phyloP scores from a whole-genome alignment of 306 rosid species.

The Erythrophleum fordii region DNA sequence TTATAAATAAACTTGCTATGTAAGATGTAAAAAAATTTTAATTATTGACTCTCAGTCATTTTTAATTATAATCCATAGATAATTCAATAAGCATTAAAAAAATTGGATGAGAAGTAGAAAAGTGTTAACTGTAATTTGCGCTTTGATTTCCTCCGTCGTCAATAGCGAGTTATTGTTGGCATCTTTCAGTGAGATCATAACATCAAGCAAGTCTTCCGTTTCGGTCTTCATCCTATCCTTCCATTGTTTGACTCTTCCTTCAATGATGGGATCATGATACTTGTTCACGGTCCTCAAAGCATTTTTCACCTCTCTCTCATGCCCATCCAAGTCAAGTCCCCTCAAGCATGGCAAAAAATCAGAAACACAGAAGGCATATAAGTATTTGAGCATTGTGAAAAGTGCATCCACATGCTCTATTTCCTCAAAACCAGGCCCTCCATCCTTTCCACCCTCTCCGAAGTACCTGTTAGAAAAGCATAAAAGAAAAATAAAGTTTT shows the following conservation, averaged over 20 bases:
- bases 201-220: not conserved
- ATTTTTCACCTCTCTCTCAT: not conserved
- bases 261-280: not conserved
- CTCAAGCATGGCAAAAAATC: not conserved
- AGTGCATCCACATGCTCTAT: not conserved
- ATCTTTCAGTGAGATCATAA: not conserved
- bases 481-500: not conserved
- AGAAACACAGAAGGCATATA: not conserved
- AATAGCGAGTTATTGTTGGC: not conserved
- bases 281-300: not conserved
- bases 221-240: not conserved
- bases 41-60: too few species aligned
- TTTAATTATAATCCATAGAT: too few species aligned
- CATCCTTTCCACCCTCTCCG: slow-evolving; percentile 34
- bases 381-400: not conserved
- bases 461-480: slow-evolving; percentile 14
- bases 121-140: not conserved
- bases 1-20: too few species aligned
- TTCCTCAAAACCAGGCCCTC: slow-evolving; percentile 45
- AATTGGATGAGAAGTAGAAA: not conserved
- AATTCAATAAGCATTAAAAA: too few species aligned
- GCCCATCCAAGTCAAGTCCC: not conserved
- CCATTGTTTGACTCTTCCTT: not conserved
- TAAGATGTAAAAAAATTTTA: too few species aligned
- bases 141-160: not conserved